These are phyloP conservation scores for Phytopythium litorale DNA, from an alignment of 352 stramenopile species.

Conservation along the genomic window DNA sequence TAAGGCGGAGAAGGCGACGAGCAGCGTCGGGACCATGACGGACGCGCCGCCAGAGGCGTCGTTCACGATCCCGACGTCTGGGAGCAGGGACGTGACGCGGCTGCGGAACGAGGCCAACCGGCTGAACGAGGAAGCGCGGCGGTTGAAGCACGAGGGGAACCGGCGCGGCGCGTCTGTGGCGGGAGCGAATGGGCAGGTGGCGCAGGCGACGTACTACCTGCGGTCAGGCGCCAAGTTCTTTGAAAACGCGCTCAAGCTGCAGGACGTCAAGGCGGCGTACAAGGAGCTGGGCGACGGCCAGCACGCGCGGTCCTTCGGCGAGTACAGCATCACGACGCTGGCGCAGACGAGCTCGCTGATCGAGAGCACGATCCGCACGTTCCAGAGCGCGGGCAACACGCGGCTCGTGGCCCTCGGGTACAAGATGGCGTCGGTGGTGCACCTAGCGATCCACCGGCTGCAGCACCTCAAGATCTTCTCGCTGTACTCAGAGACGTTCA, in stretches of 20 bases:
- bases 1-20: conserved; percentile 19
- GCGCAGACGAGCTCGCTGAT: conserved; percentile 75
- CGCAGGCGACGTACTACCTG: conserved; percentile 72
- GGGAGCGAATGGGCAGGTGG: conserved; percentile 39
- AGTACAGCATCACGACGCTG: conserved; percentile 68
- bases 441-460: conserved; percentile 76
- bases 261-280: conserved; percentile 79
- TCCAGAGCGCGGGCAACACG: conserved; percentile 54
- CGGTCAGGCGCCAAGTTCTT: conserved; percentile 81
- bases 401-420: conserved; percentile 75
- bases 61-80: conserved; percentile 46
- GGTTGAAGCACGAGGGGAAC: conserved; percentile 83
- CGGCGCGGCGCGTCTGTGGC: conserved; percentile 39
- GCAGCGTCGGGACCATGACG: conserved; percentile 2
- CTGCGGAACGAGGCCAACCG: conserved; percentile 42
- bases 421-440: conserved; percentile 77
- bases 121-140: conserved; percentile 63
- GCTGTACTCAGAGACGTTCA: conserved; percentile 80
- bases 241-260: conserved; percentile 71
- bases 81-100: conserved; percentile 43
- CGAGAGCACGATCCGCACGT: conserved; percentile 67
- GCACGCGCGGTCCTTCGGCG: conserved; percentile 55
- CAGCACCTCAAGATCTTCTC: conserved; percentile 78
- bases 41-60: conserved; percentile 7
- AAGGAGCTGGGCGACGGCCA: conserved; percentile 59